Percentiles rank a stretch among this genome's conserved stretches.
phyloP scores from a whole-genome alignment of 1,284 basidiomycete genomes.

The Cerrena zonata region DNA sequence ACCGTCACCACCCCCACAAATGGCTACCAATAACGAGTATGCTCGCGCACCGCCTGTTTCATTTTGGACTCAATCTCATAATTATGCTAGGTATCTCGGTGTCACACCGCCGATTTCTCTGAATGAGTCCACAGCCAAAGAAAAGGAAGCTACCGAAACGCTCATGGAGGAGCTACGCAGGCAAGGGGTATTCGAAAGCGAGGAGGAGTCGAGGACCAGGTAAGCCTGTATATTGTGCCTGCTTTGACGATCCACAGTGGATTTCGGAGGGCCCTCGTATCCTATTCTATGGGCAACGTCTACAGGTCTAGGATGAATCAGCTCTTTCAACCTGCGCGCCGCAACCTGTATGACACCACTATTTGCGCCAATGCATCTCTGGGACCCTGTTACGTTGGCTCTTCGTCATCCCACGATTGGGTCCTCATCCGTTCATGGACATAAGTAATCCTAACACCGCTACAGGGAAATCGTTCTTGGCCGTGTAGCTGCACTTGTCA shows the following conservation, averaged over 20 bases:
- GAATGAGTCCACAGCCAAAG: slow-evolving; percentile 64
- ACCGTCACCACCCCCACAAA: background rate
- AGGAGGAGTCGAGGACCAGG: slow-evolving; percentile 87
- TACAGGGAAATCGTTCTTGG: slow-evolving; percentile 88
- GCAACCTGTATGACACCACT: background rate
- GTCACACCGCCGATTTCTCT: slow-evolving; percentile 90
- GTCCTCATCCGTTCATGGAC: background rate
- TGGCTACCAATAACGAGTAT: slow-evolving; percentile 20
- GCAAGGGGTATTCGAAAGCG: slow-evolving; percentile 86
- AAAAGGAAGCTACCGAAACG: slow-evolving; percentile 79
- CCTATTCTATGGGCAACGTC: background rate
- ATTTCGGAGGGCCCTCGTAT: background rate
- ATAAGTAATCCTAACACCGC: background rate
- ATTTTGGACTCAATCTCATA: background rate
- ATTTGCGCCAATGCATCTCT: background rate
- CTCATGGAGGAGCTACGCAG: slow-evolving; percentile 84
- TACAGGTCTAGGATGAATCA: background rate
- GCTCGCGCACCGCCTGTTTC: background rate
- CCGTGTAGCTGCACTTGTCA: slow-evolving; percentile 83
- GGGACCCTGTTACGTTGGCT: background rate
- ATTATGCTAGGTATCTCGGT: slow-evolving; percentile 53
- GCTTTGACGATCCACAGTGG: background rate
- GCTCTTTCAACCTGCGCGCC: background rate
- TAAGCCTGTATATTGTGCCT: slow-evolving; percentile 36
- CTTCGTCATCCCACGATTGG: background rate